Evolutionary conservation across 176 grass and related monocot species (phyloP).

Genomic region (Oryza coarctata): DNA sequence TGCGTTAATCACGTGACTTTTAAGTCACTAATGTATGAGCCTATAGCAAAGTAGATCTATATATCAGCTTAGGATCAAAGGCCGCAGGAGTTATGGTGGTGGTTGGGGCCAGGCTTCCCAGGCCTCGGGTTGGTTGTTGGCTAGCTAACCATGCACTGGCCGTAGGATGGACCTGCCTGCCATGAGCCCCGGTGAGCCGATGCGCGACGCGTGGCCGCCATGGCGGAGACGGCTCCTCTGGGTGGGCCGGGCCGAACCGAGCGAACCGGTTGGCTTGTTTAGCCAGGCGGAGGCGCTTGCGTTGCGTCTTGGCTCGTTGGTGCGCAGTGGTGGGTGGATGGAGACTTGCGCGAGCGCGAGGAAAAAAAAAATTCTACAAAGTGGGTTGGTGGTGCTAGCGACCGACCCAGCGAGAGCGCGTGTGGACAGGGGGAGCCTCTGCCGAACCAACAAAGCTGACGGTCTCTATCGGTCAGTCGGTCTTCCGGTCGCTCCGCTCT

Average conservation of each 20-base stretch:
- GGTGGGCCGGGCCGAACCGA: background rate
- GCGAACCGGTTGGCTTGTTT: background rate
- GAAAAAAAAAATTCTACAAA: too few species aligned
- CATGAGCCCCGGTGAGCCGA: constrained; percentile 9
- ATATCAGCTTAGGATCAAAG: too few species aligned
- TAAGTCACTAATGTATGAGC: too few species aligned
- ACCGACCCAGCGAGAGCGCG: background rate
- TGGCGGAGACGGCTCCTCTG: background rate
- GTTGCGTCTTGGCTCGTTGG: background rate
- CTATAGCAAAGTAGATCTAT: too few species aligned
- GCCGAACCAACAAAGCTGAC: background rate
- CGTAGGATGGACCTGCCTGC: constrained; percentile 40
- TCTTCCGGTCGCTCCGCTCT: background rate
- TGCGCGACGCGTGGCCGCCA: background rate
- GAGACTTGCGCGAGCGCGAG: background rate
- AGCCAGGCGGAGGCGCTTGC: background rate
- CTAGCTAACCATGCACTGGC: background rate
- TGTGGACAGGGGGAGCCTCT: background rate
- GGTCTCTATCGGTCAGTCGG: background rate
- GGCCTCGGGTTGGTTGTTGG: constrained; percentile 37
- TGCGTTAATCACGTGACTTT: too few species aligned
- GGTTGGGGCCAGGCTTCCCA: constrained; percentile 23
- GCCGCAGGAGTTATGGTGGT: too few species aligned
- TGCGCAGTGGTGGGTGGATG: constrained; percentile 12
- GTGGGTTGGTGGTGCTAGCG: constrained; percentile 28